Evolutionary conservation across 371 early-diverging fungal species (phyloP), one percentile per base, ranked within the genome.

Genomic region (Rhizopus delemar): DNA sequence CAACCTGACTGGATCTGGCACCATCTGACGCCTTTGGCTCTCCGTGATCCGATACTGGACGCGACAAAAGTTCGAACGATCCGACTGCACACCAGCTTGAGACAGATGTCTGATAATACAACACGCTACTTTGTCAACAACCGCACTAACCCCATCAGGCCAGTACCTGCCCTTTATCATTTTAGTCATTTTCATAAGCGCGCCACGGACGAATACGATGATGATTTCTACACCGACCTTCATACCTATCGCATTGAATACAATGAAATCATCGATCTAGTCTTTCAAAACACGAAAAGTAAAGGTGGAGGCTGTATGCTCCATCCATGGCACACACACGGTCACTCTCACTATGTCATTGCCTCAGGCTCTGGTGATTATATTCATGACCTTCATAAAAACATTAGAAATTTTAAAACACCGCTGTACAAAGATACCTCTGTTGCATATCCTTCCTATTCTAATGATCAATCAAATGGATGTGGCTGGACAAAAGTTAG

Each of bases 301-400:
- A 56, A 45, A 1, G 9, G 46, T 39, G 60, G 64, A 7, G 67
- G 70, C 15, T 78, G 75, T 38, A 31, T 74, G 5, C 15, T 73
- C 8, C 78, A 78, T 53, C 75, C 78, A 11, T 74, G 78, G 78
- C 78, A 77, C 39, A 77, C 78, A 13, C 78, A 74, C 56, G 78
- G 78, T 9, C 78, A 78, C 22, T 72, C 75, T 3, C 78, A 78
- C 41, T 74, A 71, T 56, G 28, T 69, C 31, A 68, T 77, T 49
- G 74, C 74, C 4, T 61, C 68, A 16, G 77, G 80, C 12, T 32
- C 34, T 5, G 77, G 77, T 13, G 68, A 69, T 38, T 77, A 77
- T 56, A 36, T 58, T 3, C 74, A 74, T 57, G 50, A 56, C 3
- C 8, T 32, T 8, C 59, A 74, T 45, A 53, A 55, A 11, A 32